A percentile compares a stretch with the other conserved stretches of the same genome.
Evolutionary conservation across 192 early-diverging fungal genomes (phyloP).

Genomic region (Jimgerdemannia flammicorona): DNA sequence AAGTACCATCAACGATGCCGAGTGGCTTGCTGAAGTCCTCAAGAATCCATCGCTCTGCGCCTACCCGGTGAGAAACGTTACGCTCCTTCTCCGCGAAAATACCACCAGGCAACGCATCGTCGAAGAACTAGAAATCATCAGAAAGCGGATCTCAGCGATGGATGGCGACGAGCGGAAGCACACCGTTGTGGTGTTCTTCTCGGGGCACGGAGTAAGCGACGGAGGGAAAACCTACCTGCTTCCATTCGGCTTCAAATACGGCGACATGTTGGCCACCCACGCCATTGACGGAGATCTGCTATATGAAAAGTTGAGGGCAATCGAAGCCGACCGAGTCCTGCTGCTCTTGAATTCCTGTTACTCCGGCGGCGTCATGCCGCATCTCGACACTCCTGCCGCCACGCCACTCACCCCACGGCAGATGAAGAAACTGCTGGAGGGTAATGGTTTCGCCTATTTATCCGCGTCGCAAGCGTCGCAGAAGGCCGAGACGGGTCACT

Average conservation of each 20-base stretch:
- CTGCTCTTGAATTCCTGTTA: background rate
- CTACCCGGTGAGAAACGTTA: background rate
- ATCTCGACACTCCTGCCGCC: background rate
- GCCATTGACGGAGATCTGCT: background rate
- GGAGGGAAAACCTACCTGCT: background rate
- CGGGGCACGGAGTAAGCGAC: background rate
- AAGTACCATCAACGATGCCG: background rate
- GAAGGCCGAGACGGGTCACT: background rate
- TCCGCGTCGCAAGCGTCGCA: background rate
- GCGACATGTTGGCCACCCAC: too few relatives aligned
- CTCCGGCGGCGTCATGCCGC: background rate
- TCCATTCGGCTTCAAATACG: background rate
- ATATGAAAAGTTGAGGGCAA: background rate
- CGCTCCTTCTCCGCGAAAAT: background rate
- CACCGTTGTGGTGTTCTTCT: background rate
- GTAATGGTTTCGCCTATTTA: background rate
- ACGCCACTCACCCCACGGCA: background rate
- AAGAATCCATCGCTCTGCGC: background rate
- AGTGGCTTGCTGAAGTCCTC: background rate
- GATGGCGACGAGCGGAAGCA: background rate
- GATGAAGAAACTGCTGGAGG: background rate
- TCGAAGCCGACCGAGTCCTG: background rate
- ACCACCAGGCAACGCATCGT: background rate
- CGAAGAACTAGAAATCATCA: background rate
- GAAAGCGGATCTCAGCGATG: background rate